Evolutionary conservation across 768 basidiomycete genomes (phyloP), one percentile per base, ranked within the genome.

Genomic region (Paxillus involutus): DNA sequence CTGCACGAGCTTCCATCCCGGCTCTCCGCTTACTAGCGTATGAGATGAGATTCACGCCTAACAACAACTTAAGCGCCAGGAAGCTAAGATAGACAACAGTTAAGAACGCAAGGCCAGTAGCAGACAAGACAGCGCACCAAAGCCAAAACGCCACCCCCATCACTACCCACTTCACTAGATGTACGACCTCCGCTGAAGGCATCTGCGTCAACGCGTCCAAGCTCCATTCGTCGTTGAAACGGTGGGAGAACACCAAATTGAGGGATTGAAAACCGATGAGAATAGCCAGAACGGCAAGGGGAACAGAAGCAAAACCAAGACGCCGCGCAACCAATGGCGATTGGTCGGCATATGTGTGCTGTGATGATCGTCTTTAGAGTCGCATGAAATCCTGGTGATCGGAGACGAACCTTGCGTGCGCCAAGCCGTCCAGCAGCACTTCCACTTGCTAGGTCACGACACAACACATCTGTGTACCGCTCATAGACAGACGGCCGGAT

Each of bases 401-500:
- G 17, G 19, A 49, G 21, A 47, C 52, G 35, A 61, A 89, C 90
- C 77, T 94, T 94, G 41, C 88, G 80, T 10, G 82, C 80, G 26
- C 83, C 80, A 24, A 80, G 77, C 42, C 89, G 77, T 4, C 87
- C 84, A 17, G 88, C 78, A 39, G 85, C 82, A 57, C 86, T 88
- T 47, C 83, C 88, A 57, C 88, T 88, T 6, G 94, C 81, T 14
- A 99, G 80, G 68, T 99, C 97, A 37, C 90, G 88, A 65, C 95
- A 98, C 1, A 99, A 79, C 1, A 99, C 93, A 62, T 99, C 97
- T 3, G 88, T 91, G 68, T 93, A 99, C 14, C 96, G 82, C 58
- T 94, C 94, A 61, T 98, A 99, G 2, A 98, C 93, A 0, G 88
- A 89, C 0, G 94, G 93, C 0, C 95, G 85, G 44, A 99, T 95